phyloP scores from a whole-genome alignment of 805 yeast genomes.

The Kodamaea fukazawae region DNA sequence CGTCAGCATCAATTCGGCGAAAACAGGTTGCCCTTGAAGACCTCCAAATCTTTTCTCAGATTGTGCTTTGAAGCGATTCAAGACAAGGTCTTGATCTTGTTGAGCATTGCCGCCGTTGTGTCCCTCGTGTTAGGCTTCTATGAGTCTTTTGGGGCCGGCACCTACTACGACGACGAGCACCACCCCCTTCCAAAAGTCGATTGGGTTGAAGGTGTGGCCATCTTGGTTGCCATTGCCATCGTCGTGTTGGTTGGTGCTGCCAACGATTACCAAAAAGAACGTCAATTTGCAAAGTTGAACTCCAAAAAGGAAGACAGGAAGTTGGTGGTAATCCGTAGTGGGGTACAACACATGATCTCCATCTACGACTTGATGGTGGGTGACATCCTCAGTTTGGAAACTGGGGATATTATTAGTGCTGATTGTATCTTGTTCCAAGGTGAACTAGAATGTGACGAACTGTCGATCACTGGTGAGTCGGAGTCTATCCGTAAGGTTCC shows the following conservation, averaged over 20 bases:
- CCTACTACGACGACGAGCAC: conserved; percentile 77
- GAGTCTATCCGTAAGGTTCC: conserved; percentile 71
- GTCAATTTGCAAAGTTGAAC: conserved; percentile 85
- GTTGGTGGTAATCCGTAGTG: conserved; percentile 72
- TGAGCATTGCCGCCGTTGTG: conserved; percentile 82
- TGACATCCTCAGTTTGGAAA: conserved; percentile 75
- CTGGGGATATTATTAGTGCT: conserved; percentile 93
- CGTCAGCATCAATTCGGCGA: conserved; percentile 59
- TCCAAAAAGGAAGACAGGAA: conserved; percentile 83
- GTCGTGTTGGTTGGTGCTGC: conserved; percentile 92
- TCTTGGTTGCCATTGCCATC: conserved; percentile 83
- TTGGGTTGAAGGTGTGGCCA: conserved; percentile 99
- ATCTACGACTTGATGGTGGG: conserved; percentile 82
- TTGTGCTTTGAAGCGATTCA: conserved; percentile 82
- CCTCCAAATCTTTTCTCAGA: conserved; percentile 62
- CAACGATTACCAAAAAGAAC: conserved; percentile 95
- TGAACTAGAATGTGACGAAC: conserved; percentile 84
- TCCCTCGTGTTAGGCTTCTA: conserved; percentile 89
- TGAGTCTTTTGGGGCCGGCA: conserved; percentile 84
- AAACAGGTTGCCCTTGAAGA: conserved; percentile 69
- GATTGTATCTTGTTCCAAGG: conserved; percentile 78
- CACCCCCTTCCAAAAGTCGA: conserved; percentile 77
- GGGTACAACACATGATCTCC: conserved; percentile 63
- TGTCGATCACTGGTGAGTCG: conserved; percentile 92
- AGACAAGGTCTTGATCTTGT: conserved; percentile 83